Evolutionary conservation across 345 rosid genomes (phyloP).

Genomic region (Trapa bicornis): DNA sequence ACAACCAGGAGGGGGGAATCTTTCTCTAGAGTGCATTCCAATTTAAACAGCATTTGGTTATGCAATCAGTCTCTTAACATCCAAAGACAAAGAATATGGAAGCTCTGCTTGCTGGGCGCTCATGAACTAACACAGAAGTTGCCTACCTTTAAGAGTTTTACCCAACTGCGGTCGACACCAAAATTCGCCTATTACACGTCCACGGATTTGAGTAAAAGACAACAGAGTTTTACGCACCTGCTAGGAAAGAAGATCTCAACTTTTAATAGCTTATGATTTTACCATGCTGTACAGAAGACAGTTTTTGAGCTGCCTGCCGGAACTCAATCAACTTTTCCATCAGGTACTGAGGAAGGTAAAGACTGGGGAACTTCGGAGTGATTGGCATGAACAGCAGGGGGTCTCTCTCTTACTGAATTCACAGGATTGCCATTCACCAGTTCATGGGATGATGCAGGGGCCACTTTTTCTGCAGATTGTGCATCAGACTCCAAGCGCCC

Average conservation of each 20-base stretch:
- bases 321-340: slow-evolving; percentile 14
- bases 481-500: slow-evolving; percentile 14
- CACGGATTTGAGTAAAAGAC: slow-evolving; percentile 12
- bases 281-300: slow-evolving; percentile 49
- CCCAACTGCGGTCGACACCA: slow-evolving; percentile 4
- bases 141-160: too few relatives aligned
- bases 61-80: too few relatives aligned
- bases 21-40: too few relatives aligned
- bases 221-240: slow-evolving; percentile 15
- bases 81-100: too few relatives aligned
- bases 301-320: slow-evolving; percentile 3
- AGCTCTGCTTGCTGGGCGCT: too few relatives aligned
- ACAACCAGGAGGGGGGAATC: too few relatives aligned
- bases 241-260: neutral
- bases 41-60: too few relatives aligned
- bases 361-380: slow-evolving; percentile 24
- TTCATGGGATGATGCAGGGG: slow-evolving; percentile 13
- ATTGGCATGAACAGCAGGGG: slow-evolving; percentile 11
- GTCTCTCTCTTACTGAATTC: slow-evolving; percentile 22
- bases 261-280: slow-evolving; percentile 12
- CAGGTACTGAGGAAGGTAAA: slow-evolving; percentile 14
- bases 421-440: slow-evolving; percentile 29
- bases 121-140: too few relatives aligned
- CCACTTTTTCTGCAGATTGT: slow-evolving; percentile 21
- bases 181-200: slow-evolving; percentile 18